These are phyloP conservation scores for Bombardia bombarda DNA, from an alignment of 495 filamentous ascomycete genomes.

Conservation along the genomic window DNA sequence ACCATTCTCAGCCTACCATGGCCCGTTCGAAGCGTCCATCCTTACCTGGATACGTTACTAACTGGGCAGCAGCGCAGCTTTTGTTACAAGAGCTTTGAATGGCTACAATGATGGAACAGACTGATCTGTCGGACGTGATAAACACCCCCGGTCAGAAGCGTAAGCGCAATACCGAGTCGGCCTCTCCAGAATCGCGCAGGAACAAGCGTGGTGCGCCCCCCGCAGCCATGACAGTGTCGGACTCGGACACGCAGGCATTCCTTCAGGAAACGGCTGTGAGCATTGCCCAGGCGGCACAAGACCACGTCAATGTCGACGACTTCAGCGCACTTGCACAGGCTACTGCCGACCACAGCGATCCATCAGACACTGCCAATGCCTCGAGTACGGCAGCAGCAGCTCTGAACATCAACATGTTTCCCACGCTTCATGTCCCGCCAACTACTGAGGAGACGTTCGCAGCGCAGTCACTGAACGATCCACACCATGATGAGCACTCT, in stretches of 20 bases:
- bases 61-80: too few species aligned
- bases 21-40: too few species aligned
- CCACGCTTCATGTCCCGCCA: constrained; percentile 54
- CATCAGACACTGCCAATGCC: constrained; percentile 37
- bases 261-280: constrained; percentile 37
- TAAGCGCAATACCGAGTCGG: constrained; percentile 34
- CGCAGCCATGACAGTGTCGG: constrained; percentile 27
- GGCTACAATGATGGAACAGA: constrained; percentile 35
- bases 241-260: constrained; percentile 31
- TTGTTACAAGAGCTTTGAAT: constrained; percentile 22
- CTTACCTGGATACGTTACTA: too few species aligned
- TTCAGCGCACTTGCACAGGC: constrained; percentile 43
- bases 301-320: constrained; percentile 35
- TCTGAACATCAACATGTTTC: constrained; percentile 49
- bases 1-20: too few species aligned
- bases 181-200: constrained; percentile 35
- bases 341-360: constrained; percentile 36
- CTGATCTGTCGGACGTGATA: constrained; percentile 21
- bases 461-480: constrained; percentile 8
- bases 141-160: constrained; percentile 35
- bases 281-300: constrained; percentile 38
- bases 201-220: constrained; percentile 35
- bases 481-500: constrained; percentile 24
- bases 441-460: constrained; percentile 63
- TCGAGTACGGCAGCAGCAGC: constrained; percentile 68